A percentile compares a stretch with the other conserved stretches of the same genome.
Evolutionary conservation across 352 stramenopile species (phyloP).

Genomic region (Blastocystis sp.): DNA sequence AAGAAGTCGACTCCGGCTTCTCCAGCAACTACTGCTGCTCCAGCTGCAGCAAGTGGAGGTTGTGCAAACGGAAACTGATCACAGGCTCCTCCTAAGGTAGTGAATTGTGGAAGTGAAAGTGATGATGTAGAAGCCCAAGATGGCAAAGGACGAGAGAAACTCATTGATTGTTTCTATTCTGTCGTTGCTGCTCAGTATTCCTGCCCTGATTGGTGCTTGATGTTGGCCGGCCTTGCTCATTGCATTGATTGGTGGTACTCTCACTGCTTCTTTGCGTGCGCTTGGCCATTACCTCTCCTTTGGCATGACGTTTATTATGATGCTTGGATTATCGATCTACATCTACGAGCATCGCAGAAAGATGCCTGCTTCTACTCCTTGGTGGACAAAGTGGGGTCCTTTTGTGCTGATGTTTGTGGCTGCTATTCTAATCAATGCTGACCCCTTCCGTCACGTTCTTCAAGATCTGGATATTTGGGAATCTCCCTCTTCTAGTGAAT

Average conservation of each 20-base stretch:
- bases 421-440: constrained; percentile 9
- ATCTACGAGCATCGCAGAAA: constrained; percentile 60
- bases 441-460: constrained; percentile 33
- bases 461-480: constrained; percentile 49
- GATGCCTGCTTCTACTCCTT: background rate
- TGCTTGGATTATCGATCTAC: constrained; percentile 53
- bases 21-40: background rate
- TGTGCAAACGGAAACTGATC: constrained; percentile 58
- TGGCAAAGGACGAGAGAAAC: constrained; percentile 48
- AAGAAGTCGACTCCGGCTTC: constrained; percentile 22
- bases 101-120: background rate
- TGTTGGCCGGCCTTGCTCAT: constrained; percentile 60
- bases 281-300: constrained; percentile 55
- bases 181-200: constrained; percentile 43
- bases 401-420: constrained; percentile 51
- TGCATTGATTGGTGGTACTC: constrained; percentile 5
- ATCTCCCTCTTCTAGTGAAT: constrained; percentile 48
- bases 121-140: constrained; percentile 3
- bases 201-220: constrained; percentile 59
- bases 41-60: background rate
- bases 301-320: constrained; percentile 62
- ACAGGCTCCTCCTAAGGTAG: background rate
- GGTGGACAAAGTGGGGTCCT: constrained; percentile 61
- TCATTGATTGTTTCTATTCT: constrained; percentile 61
- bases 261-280: background rate